Evolutionary conservation across 441 rosid genomes (phyloP), one percentile per base, ranked within the genome.

Genomic region (Biscutella laevigata): DNA sequence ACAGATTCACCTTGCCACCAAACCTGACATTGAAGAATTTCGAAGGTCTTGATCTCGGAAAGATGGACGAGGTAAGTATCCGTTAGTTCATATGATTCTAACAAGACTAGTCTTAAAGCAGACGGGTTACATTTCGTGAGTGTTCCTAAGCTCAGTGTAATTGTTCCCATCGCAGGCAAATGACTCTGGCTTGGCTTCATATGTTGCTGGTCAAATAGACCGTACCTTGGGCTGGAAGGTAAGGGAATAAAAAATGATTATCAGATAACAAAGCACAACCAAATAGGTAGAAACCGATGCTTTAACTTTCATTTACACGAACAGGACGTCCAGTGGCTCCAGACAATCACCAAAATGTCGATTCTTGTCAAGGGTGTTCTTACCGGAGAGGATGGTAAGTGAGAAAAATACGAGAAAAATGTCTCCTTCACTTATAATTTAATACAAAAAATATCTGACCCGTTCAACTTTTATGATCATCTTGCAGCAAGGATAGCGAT

Each of bases 291-390:
- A 15, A 30, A 38, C 24, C 14, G 2, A 50, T 29, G 5, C 20
- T 53, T 34, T 14, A 59, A 53, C 53, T 67, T 45, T 37, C 41
- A 40, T 52, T 1, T 32, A 44, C 33, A 30, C 34, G 14, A 24
- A 47, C 59, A 81, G 80, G 87, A 81, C 11, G 68, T 81, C 21
- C 50, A 81, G 50, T 81, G 83, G 83, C 83, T 81, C 55, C 79
- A 76, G 43, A 71, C 87, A 12, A 75, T 81, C 52, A 81, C 87
- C 71, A 64, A 40, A 20, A 32, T 81, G 75, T 81, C 86, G 0
- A 81, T 81, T 62, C 86, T 92, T 43, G 80, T 92, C 64, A 88
- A 92, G 77, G 99, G 99, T 55, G 86, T 88, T 11, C 70, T 92
- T 12, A 88, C 95, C 38, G 92, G 92, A 20, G 97, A 86, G 69